Evolutionary conservation across 2,329 filamentous ascomycete species (phyloP), one percentile per base, ranked within the genome.

Genomic region (Amesomyces nigricolor): DNA sequence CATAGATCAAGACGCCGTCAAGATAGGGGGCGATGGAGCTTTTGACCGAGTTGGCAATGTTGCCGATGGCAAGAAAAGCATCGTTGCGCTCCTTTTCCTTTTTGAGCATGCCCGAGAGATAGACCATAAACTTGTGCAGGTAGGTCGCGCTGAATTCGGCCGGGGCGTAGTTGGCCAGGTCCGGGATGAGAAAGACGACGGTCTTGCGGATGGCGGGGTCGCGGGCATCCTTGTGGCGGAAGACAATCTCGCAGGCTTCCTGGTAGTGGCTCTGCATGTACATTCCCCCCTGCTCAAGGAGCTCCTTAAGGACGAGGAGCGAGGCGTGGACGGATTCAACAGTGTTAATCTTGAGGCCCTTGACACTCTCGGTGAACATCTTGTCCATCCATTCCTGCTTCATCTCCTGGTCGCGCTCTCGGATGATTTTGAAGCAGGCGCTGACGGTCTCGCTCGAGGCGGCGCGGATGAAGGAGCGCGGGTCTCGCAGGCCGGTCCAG

Each of bases 221-320:
- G 52, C 89, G 84, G 64, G 97, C 90, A 64, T 99, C 94, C 70
- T 95, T 95, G 70, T 95, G 89, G 59, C 88, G 87, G 62, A 92
- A 85, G 37, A 96, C 89, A 60, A 94, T 91, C 60, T 99, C 94
- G 69, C 92, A 97, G 10, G 90, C 87, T 64, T 95, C 89, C 56
- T 87, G 83, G 71, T 97, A 99, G 67, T 91, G 85, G 39, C 91
- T 89, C 66, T 96, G 91, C 94, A 99, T 97, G 71, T 95, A 99
- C 92, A 99, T 99, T 64, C 91, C 91, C 51, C 94, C 94, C 69
- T 96, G 92, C 60, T 94, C 83, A 16, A 99, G 82, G 47, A 99
- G 80, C 72, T 97, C 92, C 70, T 92, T 95, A 65, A 97, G 80
- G 1, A 95, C 91, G 17, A 99, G 79, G 40, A 99, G 79, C 2